A percentile compares a stretch with the other conserved stretches of the same genome.
Conservation (phyloP, 2,329 filamentous ascomycete species). For the Xylaria sp. region DNA sequence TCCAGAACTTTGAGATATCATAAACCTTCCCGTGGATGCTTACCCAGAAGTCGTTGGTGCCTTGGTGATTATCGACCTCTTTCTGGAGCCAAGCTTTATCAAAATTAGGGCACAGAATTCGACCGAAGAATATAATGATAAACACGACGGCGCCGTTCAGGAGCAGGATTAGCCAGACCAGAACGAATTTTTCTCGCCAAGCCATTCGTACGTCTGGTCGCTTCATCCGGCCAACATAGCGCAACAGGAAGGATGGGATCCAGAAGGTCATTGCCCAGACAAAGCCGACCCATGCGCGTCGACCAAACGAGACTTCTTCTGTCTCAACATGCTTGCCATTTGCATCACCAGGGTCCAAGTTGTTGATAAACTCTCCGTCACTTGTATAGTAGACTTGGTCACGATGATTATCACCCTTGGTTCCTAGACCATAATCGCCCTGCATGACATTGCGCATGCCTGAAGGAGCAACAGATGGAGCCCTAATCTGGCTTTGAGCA, state of each 20-base stretch:
- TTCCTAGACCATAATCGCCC: slow-evolving; percentile 90
- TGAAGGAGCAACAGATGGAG: slow-evolving; percentile 71
- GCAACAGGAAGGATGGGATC: slow-evolving; percentile 88
- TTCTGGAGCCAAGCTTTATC: slow-evolving; percentile 85
- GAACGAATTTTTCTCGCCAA: slow-evolving; percentile 93
- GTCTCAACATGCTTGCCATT: slow-evolving; percentile 81
- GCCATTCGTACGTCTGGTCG: slow-evolving; percentile 96
- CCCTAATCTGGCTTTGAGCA: slow-evolving; percentile 51
- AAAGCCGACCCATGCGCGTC: slow-evolving; percentile 82
- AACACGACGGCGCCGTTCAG: slow-evolving; percentile 87
- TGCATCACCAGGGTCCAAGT: slow-evolving; percentile 81
- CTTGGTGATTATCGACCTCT: slow-evolving; percentile 77
- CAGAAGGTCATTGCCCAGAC: slow-evolving; percentile 93
- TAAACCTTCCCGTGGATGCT: slow-evolving; percentile 90
- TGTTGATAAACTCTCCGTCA: slow-evolving; percentile 74
- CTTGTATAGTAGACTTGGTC: slow-evolving; percentile 79
- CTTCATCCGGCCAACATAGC: slow-evolving; percentile 92
- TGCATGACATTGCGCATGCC: slow-evolving; percentile 66
- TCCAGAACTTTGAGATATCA: slow-evolving; percentile 91
- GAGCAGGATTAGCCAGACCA: slow-evolving; percentile 82
- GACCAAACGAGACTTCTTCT: slow-evolving; percentile 68
- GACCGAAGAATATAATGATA: slow-evolving; percentile 90
- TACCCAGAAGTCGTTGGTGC: slow-evolving; percentile 84
- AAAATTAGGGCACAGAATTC: slow-evolving; percentile 86
- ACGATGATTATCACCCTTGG: slow-evolving; percentile 82